A percentile compares a stretch with the other conserved stretches of the same genome.
These are phyloP conservation scores for Aulographum hederae DNA, from an alignment of 2,329 filamentous ascomycete genomes.

Conservation along the genomic window DNA sequence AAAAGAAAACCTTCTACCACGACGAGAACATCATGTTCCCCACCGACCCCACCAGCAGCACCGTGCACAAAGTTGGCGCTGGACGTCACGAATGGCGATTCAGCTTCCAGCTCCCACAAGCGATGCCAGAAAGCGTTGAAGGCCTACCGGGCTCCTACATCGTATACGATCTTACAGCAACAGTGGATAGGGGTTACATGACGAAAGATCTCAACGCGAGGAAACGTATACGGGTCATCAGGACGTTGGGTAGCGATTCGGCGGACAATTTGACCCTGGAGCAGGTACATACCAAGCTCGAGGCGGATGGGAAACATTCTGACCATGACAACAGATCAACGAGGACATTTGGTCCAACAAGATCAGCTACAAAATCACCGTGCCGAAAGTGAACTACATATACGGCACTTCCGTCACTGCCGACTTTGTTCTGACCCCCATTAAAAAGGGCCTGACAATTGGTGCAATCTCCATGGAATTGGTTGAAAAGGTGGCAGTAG, in stretches of 20 bases:
- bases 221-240: slow-evolving; percentile 37
- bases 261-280: slow-evolving; percentile 35
- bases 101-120: slow-evolving; percentile 25
- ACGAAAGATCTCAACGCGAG: slow-evolving; percentile 69
- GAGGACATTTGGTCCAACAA: slow-evolving; percentile 98
- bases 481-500: slow-evolving; percentile 43
- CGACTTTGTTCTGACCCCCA: slow-evolving; percentile 71
- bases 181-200: slow-evolving; percentile 71
- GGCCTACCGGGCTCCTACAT: slow-evolving; percentile 74
- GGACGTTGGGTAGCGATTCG: slow-evolving; percentile 39
- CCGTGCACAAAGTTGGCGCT: slow-evolving; percentile 28
- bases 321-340: slow-evolving; percentile 38
- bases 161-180: slow-evolving; percentile 80
- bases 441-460: slow-evolving; percentile 74
- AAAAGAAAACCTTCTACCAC: slow-evolving; percentile 28
- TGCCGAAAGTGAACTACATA: slow-evolving; percentile 84
- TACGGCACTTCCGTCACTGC: slow-evolving; percentile 77
- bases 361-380: slow-evolving; percentile 83
- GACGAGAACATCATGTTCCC: slow-evolving; percentile 26
- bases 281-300: slow-evolving; percentile 9
- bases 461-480: slow-evolving; percentile 69
- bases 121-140: slow-evolving; percentile 69
- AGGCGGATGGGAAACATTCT: not conserved
- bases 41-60: slow-evolving; percentile 17
- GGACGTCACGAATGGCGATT: slow-evolving; percentile 31